Evolutionary conservation across 1,139 yeast species (phyloP).

Genomic region (Geotrichum cucujoidarum): DNA sequence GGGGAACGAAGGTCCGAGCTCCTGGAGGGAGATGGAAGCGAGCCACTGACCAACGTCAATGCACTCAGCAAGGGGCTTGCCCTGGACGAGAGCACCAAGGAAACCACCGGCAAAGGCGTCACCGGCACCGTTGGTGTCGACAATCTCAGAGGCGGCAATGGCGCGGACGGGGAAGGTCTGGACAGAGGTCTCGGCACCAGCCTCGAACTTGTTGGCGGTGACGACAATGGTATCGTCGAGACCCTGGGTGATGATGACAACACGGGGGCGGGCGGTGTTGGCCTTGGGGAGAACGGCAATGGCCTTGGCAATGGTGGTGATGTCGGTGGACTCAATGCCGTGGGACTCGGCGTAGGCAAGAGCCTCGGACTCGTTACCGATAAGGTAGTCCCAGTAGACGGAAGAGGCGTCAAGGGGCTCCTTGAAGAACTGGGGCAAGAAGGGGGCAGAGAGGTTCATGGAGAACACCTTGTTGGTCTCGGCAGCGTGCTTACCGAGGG

Average conservation of each 20-base stretch:
- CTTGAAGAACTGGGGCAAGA: slow-evolving; percentile 92
- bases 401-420: slow-evolving; percentile 75
- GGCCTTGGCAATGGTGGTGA: slow-evolving; percentile 72
- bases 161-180: slow-evolving; percentile 64
- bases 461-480: slow-evolving; percentile 75
- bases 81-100: slow-evolving; percentile 80
- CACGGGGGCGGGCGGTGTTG: slow-evolving; percentile 66
- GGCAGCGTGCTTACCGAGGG: slow-evolving; percentile 88
- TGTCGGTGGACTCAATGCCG: slow-evolving; percentile 53
- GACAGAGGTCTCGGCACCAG: slow-evolving; percentile 45
- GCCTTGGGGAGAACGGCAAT: slow-evolving; percentile 77
- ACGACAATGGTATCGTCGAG: slow-evolving; percentile 76
- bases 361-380: slow-evolving; percentile 97
- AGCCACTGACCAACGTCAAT: slow-evolving; percentile 96
- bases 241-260: slow-evolving; percentile 90
- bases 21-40: slow-evolving; percentile 86
- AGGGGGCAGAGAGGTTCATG: slow-evolving; percentile 92
- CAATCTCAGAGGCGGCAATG: slow-evolving; percentile 60
- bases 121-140: slow-evolving; percentile 98
- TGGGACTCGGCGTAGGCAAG: slow-evolving; percentile 89
- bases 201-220: slow-evolving; percentile 34
- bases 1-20: slow-evolving; percentile 93
- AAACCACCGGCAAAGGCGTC: slow-evolving; percentile 99
- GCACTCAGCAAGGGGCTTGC: slow-evolving; percentile 53
- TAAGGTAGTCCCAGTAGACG: slow-evolving; percentile 85